A percentile compares a stretch with the other conserved stretches of the same genome.
Conservation (phyloP, 1,139 yeast genomes). For the Entelexis sorbosivorans region DNA sequence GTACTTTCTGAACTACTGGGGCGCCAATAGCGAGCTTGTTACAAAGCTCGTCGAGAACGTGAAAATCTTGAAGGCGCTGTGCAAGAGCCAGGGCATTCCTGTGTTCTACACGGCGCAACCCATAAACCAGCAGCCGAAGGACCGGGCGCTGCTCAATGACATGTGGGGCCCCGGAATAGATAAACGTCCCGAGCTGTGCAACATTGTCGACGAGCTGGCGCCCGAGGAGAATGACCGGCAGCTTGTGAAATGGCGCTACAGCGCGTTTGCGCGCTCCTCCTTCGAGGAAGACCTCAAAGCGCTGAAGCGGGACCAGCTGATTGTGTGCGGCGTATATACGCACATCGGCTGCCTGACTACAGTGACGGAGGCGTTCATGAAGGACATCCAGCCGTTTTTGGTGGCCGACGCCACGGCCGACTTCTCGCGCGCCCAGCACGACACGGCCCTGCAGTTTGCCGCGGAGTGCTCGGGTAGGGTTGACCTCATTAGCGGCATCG, state of each 20-base stretch:
- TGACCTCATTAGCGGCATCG: background rate
- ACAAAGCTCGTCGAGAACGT: slow-evolving; percentile 7
- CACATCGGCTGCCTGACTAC: slow-evolving; percentile 19
- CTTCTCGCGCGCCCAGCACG: slow-evolving; percentile 14
- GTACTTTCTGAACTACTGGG: slow-evolving; percentile 18
- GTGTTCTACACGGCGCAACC: slow-evolving; percentile 20
- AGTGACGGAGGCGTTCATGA: slow-evolving; percentile 18
- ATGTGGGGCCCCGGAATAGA: slow-evolving; percentile 19
- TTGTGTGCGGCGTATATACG: slow-evolving; percentile 19
- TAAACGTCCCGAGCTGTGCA: slow-evolving; percentile 6
- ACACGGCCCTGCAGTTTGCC: slow-evolving; percentile 9
- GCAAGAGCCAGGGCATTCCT: slow-evolving; percentile 16
- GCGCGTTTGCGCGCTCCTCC: slow-evolving; percentile 16
- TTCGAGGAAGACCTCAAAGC: slow-evolving; percentile 5
- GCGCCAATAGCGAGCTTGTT: slow-evolving; percentile 12
- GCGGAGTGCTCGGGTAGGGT: slow-evolving; percentile 13
- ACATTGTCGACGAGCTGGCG: slow-evolving; percentile 1
- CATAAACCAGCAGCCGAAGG: slow-evolving; percentile 13
- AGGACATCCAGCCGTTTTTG: slow-evolving; percentile 17
- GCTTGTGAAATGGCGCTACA: slow-evolving; percentile 17
- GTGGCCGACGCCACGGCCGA: slow-evolving; percentile 18
- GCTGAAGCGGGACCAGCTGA: slow-evolving; percentile 15
- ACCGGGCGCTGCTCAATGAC: slow-evolving; percentile 15
- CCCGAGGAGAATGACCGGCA: slow-evolving; percentile 14
- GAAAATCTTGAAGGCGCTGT: slow-evolving; percentile 4